Evolutionary conservation across 331 rosid genomes (phyloP).

Genomic region (Quercus lobata): DNA sequence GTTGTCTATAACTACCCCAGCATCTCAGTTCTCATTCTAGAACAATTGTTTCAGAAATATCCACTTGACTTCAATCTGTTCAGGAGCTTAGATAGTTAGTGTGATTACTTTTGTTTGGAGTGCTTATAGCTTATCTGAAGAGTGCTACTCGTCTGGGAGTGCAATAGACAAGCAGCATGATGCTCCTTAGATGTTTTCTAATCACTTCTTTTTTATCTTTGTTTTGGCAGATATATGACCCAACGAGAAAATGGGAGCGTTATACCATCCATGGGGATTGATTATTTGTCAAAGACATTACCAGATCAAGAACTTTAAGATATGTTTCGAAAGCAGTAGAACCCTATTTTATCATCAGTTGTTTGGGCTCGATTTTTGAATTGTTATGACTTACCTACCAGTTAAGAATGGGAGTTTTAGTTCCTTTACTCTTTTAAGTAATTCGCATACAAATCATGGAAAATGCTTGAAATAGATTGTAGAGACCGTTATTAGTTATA

Average conservation of each 20-base stretch:
- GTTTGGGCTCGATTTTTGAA: not conserved
- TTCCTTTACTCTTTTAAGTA: not conserved
- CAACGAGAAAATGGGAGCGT: slow-evolving; percentile 92
- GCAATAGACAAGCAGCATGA: not conserved
- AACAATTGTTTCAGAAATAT: not conserved
- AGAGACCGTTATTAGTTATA: not conserved
- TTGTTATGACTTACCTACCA: not conserved
- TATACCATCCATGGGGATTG: slow-evolving; percentile 95
- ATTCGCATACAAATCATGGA: not conserved
- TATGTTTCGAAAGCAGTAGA: not conserved
- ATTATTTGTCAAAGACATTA: slow-evolving; percentile 16
- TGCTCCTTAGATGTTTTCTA: not conserved
- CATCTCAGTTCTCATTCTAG: not conserved
- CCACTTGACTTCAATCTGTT: not conserved
- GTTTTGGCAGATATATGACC: slow-evolving; percentile 82
- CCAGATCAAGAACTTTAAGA: not conserved
- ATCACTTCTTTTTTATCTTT: not conserved
- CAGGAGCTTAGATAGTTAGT: not conserved
- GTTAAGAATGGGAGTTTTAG: not conserved
- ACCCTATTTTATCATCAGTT: not conserved
- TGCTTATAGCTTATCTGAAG: not conserved
- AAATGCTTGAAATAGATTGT: not conserved
- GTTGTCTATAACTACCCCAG: not conserved
- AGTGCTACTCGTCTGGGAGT: not conserved
- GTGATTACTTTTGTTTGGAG: not conserved